Percentiles rank a stretch among this genome's conserved stretches.
These are phyloP conservation scores for Neodidymelliopsis sp. DNA, from an alignment of 2,329 filamentous ascomycete species.

Conservation along the genomic window DNA sequence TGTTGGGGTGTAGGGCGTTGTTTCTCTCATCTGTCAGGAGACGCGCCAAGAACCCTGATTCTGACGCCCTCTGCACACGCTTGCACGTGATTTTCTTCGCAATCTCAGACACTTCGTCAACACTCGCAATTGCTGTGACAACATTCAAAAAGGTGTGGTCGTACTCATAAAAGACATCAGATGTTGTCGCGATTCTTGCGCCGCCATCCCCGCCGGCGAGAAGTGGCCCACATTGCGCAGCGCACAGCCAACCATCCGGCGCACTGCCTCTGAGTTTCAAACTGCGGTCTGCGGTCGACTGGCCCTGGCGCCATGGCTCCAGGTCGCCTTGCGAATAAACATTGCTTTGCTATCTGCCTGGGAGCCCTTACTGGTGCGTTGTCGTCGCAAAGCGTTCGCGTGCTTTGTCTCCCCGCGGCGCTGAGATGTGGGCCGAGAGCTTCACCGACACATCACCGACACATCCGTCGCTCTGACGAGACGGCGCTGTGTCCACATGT, in stretches of 20 bases:
- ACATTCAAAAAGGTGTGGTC: constrained; percentile 16
- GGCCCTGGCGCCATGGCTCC: constrained; percentile 21
- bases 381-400: constrained; percentile 28
- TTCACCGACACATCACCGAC: constrained; percentile 44
- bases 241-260: constrained; percentile 39
- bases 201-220: constrained; percentile 20
- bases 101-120: constrained; percentile 15
- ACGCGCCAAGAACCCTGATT: constrained; percentile 20
- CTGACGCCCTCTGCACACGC: constrained; percentile 1
- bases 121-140: constrained; percentile 25
- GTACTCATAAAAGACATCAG: constrained; percentile 22
- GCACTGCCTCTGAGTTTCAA: constrained; percentile 37
- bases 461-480: constrained; percentile 33
- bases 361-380: constrained; percentile 15
- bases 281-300: constrained; percentile 29
- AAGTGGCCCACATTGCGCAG: constrained; percentile 28
- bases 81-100: constrained; percentile 10
- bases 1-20: background rate
- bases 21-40: background rate
- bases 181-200: constrained; percentile 27
- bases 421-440: constrained; percentile 31
- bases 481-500: constrained; percentile 25
- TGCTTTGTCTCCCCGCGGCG: constrained; percentile 38
- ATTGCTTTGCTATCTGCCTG: constrained; percentile 17
- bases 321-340: constrained; percentile 8